These are phyloP conservation scores for Chrysanthemum lavandulifolium DNA, from an alignment of 129 eudicot genomes.

Conservation along the genomic window DNA sequence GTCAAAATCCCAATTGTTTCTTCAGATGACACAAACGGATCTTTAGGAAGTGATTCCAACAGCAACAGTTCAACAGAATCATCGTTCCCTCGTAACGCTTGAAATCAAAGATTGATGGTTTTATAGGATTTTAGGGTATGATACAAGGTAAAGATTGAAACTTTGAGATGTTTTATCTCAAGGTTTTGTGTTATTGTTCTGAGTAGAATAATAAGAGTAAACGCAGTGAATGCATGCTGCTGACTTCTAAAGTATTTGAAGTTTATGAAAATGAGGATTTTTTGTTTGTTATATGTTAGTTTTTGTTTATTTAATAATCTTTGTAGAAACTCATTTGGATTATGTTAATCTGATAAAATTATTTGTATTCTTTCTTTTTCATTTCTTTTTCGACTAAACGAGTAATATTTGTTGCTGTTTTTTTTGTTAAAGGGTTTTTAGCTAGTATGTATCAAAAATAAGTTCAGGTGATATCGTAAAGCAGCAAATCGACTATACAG, in stretches of 20 bases:
- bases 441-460: too few relatives aligned
- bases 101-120: constrained; percentile 15
- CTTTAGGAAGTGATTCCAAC: constrained; percentile 50
- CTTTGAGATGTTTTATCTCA: constrained; percentile 16
- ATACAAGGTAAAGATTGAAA: constrained; percentile 27
- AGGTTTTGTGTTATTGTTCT: constrained; percentile 29
- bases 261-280: constrained; percentile 14
- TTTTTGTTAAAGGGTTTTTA: too few relatives aligned
- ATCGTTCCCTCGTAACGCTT: constrained; percentile 44
- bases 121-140: constrained; percentile 23
- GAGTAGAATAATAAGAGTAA: constrained; percentile 37
- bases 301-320: not conserved
- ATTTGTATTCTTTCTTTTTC: not conserved
- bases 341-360: constrained; percentile 11
- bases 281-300: constrained; percentile 1
- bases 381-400: not conserved
- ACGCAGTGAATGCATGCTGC: constrained; percentile 16
- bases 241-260: constrained; percentile 18
- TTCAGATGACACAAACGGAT: constrained; percentile 44
- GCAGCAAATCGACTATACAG: too few relatives aligned
- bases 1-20: constrained; percentile 81
- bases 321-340: constrained; percentile 9
- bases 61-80: constrained; percentile 40
- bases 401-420: not conserved
- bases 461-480: too few relatives aligned